A percentile compares a stretch with the other conserved stretches of the same genome.
These are phyloP conservation scores for Leccinum solheimii DNA, from an alignment of 1,284 basidiomycete genomes.

Conservation along the genomic window DNA sequence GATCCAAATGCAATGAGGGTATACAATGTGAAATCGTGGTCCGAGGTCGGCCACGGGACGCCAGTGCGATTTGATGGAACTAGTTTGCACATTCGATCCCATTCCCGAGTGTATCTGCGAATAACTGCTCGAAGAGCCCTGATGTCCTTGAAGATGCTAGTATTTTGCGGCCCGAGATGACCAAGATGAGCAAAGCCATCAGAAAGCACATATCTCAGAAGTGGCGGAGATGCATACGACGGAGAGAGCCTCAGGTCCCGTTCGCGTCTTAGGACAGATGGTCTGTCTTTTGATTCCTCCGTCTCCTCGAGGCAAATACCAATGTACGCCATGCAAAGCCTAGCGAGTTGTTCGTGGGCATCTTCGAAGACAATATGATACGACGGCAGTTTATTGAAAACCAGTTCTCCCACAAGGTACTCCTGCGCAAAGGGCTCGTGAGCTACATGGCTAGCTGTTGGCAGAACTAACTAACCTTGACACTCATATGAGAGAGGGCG, in stretches of 20 bases:
- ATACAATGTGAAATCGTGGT: background rate
- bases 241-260: background rate
- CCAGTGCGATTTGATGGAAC: background rate
- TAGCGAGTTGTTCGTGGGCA: slow-evolving; percentile 4
- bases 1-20: background rate
- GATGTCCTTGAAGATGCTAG: slow-evolving; percentile 1
- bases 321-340: slow-evolving; percentile 6
- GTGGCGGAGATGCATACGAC: background rate
- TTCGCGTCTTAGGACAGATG: background rate
- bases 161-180: background rate
- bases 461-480: slow-evolving; percentile 1
- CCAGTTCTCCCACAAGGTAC: slow-evolving; percentile 4
- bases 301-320: background rate
- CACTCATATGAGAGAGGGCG: slow-evolving; percentile 9
- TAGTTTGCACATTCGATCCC: background rate
- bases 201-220: slow-evolving; percentile 9
- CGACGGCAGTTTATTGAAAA: background rate
- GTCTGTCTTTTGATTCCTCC: background rate
- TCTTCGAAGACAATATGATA: slow-evolving; percentile 3
- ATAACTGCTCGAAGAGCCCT: background rate
- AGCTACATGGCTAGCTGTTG: background rate
- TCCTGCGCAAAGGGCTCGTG: slow-evolving; percentile 1
- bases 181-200: slow-evolving; percentile 9
- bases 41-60: background rate
- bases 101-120: background rate